Conservation (phyloP, 257 asterid species). For the Phtheirospermum japonicum region DNA sequence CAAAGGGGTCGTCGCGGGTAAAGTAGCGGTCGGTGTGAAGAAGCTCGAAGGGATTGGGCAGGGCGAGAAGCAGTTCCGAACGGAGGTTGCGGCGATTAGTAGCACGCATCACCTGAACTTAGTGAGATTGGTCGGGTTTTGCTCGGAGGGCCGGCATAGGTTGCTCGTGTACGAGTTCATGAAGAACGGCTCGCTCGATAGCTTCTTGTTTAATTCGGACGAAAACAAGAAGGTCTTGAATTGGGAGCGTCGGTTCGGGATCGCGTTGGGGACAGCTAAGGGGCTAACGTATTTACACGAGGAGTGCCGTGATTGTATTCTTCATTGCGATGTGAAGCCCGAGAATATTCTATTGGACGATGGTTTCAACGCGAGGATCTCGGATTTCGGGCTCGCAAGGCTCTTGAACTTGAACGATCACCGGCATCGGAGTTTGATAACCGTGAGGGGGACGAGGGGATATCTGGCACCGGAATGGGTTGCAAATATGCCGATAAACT, state of each 20-base stretch:
- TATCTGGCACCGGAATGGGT: constrained; percentile 91
- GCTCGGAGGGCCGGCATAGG: constrained; percentile 81
- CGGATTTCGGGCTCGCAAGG: constrained; percentile 86
- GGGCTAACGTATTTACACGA: constrained; percentile 89
- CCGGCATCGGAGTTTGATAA: constrained; percentile 64
- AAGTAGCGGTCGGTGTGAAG: constrained; percentile 62
- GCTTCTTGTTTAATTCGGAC: constrained; percentile 48
- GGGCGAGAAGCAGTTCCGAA: constrained; percentile 80
- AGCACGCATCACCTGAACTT: constrained; percentile 92
- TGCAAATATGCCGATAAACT: constrained; percentile 80
- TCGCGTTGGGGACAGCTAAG: constrained; percentile 78
- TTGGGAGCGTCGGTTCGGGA: constrained; percentile 67
- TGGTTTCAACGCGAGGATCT: constrained; percentile 65
- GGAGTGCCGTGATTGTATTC: constrained; percentile 85
- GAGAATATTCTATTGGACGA: constrained; percentile 87
- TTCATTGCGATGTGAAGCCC: constrained; percentile 93
- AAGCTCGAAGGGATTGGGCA: constrained; percentile 88
- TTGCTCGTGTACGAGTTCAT: constrained; percentile 72
- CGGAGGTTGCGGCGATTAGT: constrained; percentile 88
- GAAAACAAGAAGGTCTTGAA: constrained; percentile 54
- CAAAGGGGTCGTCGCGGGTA: constrained; percentile 62
- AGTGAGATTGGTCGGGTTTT: constrained; percentile 79
- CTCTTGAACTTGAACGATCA: constrained; percentile 73
- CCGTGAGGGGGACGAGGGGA: constrained; percentile 84
- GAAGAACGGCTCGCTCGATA: constrained; percentile 76